Evolutionary conservation across 257 asterid genomes (phyloP).

Genomic region (Rubia yunnanensis): DNA sequence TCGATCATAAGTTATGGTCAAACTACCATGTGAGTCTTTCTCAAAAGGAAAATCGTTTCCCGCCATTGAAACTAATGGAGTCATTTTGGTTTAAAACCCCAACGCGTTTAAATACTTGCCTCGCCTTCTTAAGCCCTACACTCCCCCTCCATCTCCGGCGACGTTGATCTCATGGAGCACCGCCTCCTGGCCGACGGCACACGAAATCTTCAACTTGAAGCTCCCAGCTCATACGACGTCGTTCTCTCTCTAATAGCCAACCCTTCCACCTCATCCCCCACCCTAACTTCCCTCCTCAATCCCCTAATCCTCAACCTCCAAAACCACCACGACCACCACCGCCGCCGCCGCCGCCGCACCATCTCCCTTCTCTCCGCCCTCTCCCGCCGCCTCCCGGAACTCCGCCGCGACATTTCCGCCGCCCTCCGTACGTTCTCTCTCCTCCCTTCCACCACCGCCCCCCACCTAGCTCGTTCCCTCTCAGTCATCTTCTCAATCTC

Average conservation of each 20-base stretch:
- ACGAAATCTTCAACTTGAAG: not conserved
- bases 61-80: not conserved
- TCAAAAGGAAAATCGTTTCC: not conserved
- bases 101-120: not conserved
- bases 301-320: constrained; percentile 38
- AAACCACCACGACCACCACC: constrained; percentile 20
- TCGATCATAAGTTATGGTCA: no score
- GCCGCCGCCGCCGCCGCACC: constrained; percentile 16
- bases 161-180: constrained; percentile 13
- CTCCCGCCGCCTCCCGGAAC: constrained; percentile 34
- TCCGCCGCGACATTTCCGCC: constrained; percentile 28
- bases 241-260: constrained; percentile 53
- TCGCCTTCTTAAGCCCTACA: not conserved
- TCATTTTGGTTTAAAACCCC: not conserved
- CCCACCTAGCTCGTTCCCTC: constrained; percentile 44
- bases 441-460: constrained; percentile 31
- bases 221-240: constrained; percentile 3
- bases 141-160: not conserved
- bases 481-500: constrained; percentile 23
- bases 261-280: constrained; percentile 48
- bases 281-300: constrained; percentile 36
- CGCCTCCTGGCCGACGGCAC: constrained; percentile 10
- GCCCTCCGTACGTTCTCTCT: constrained; percentile 28
- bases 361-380: constrained; percentile 49
- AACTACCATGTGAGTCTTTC: no score